A percentile compares a stretch with the other conserved stretches of the same genome.
Conservation (phyloP, 169 alveolate species). For the Cytauxzoon felis region DNA sequence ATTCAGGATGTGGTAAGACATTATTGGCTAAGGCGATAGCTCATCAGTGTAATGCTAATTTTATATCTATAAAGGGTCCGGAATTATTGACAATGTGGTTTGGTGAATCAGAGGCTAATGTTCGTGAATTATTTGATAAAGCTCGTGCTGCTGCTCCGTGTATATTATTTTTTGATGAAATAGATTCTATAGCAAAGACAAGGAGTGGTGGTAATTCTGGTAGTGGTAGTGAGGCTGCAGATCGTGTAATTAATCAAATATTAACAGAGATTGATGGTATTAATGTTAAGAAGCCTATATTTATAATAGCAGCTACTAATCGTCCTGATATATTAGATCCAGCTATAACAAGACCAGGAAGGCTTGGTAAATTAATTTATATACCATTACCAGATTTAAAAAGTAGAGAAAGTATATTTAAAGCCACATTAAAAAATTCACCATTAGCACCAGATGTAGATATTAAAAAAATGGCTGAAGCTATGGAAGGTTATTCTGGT, state of each 20-base stretch:
- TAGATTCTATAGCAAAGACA: conserved; percentile 93
- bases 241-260: conserved; percentile 88
- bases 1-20: conserved; percentile 91
- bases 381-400: conserved; percentile 92
- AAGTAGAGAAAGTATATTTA: conserved; percentile 82
- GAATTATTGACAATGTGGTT: conserved; percentile 79
- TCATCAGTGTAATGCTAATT: conserved; percentile 84
- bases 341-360: conserved; percentile 91
- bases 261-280: conserved; percentile 94
- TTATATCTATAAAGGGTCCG: conserved; percentile 83
- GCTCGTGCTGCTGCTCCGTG: conserved; percentile 87
- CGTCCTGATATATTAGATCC: conserved; percentile 92
- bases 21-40: conserved; percentile 88
- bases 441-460: conserved; percentile 88
- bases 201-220: conserved; percentile 80
- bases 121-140: conserved; percentile 74
- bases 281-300: conserved; percentile 85
- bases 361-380: conserved; percentile 88
- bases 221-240: conserved; percentile 91
- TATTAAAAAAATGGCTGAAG: conserved; percentile 76
- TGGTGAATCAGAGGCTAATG: conserved; percentile 79
- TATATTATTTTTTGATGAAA: conserved; percentile 94
- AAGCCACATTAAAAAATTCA: conserved; percentile 87
- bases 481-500: conserved; percentile 89
- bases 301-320: conserved; percentile 92